Conservation (phyloP, 2,329 filamentous ascomycete genomes). For the Dichotomopilus funicola region DNA sequence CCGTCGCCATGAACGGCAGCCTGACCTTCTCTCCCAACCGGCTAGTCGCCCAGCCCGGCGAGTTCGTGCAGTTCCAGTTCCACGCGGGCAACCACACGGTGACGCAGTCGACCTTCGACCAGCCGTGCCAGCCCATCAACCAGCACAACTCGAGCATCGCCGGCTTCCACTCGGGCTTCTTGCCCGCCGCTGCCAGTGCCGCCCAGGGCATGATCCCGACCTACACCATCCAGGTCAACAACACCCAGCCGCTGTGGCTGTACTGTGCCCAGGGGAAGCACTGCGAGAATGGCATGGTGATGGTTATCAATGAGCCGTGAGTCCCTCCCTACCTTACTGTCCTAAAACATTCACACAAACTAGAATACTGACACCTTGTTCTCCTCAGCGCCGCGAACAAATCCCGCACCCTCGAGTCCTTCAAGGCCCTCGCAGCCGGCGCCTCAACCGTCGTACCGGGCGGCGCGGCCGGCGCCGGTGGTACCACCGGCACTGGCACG, state of each 20-base stretch:
- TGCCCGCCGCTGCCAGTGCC: constrained; percentile 51
- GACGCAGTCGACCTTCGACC: constrained; percentile 68
- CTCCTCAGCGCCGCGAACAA: constrained; percentile 44
- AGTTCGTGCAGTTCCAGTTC: constrained; percentile 63
- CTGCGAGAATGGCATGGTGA: constrained; percentile 68
- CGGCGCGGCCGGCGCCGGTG: constrained; percentile 12
- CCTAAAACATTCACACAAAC: no score
- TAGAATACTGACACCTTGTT: neutral
- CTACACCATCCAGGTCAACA: constrained; percentile 64
- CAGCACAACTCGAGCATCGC: constrained; percentile 42
- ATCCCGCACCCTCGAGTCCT: constrained; percentile 44
- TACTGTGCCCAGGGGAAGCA: constrained; percentile 71
- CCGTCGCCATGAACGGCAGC: constrained; percentile 42
- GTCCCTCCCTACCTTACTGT: constrained; percentile 24
- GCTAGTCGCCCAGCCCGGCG: constrained; percentile 55
- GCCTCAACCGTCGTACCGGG: constrained; percentile 30
- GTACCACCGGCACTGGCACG: neutral
- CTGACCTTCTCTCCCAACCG: constrained; percentile 61
- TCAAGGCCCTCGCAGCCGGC: constrained; percentile 36
- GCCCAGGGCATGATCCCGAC: constrained; percentile 51
- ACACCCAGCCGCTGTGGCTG: constrained; percentile 67
- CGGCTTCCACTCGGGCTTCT: constrained; percentile 63
- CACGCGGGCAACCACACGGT: constrained; percentile 68
- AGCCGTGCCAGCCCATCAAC: constrained; percentile 59
- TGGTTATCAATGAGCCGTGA: constrained; percentile 70